phyloP scores from a whole-genome alignment of 2,329 filamentous ascomycete genomes.

The Exserohilum turcica region DNA sequence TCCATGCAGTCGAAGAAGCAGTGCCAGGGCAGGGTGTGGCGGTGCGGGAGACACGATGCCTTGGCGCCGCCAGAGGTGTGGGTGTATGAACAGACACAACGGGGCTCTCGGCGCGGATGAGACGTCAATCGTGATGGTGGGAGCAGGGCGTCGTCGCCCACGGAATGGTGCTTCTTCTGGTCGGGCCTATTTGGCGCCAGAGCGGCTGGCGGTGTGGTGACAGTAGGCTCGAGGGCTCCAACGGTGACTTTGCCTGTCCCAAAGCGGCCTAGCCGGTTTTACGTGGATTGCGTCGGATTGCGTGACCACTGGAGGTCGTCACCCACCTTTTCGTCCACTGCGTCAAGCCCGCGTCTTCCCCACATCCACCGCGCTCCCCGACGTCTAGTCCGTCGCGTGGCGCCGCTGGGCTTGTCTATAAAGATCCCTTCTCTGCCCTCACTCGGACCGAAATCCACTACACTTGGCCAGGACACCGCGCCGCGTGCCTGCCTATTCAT shows the following conservation, averaged over 20 bases:
- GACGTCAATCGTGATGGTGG: background rate
- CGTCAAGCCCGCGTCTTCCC: conserved; percentile 20
- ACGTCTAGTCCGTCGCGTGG: conserved; percentile 11
- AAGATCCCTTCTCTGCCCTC: conserved; percentile 14
- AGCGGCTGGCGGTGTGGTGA: conserved; percentile 10
- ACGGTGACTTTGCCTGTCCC: conserved; percentile 5
- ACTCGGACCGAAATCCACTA: background rate
- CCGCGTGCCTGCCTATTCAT: background rate
- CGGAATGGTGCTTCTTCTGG: background rate
- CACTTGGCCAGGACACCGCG: background rate
- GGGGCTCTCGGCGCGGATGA: background rate
- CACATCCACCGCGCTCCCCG: conserved; percentile 24
- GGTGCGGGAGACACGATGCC: background rate
- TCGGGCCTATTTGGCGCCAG: conserved; percentile 8
- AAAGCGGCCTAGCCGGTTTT: conserved; percentile 10
- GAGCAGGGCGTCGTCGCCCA: background rate
- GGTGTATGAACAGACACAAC: background rate
- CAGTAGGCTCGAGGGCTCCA: background rate
- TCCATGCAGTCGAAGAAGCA: background rate
- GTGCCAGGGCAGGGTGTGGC: background rate
- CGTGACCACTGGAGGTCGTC: conserved; percentile 14
- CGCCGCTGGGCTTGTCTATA: conserved; percentile 16
- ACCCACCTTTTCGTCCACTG: conserved; percentile 13
- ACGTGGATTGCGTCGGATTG: conserved; percentile 17
- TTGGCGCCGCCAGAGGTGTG: background rate